Evolutionary conservation across 805 yeast species (phyloP).

Genomic region (Wickerhamomyces alni): DNA sequence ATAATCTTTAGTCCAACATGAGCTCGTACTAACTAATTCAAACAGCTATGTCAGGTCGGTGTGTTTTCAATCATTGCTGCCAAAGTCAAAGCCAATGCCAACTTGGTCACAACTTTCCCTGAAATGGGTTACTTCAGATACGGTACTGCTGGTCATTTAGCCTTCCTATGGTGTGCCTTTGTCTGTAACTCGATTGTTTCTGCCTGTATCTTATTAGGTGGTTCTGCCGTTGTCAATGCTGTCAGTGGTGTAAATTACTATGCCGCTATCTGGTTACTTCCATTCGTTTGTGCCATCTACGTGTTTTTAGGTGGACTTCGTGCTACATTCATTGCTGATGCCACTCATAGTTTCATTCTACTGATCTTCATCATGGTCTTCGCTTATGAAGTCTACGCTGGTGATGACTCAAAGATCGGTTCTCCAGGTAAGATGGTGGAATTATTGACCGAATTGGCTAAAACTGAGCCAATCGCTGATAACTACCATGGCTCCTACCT

Average conservation of each 20-base stretch:
- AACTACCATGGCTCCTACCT: slow-evolving; percentile 31
- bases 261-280: slow-evolving; percentile 41
- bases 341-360: slow-evolving; percentile 41
- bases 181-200: slow-evolving; percentile 35
- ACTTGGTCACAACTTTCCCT: slow-evolving; percentile 33
- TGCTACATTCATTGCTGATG: slow-evolving; percentile 48
- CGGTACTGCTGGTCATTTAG: slow-evolving; percentile 34
- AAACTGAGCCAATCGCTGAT: slow-evolving; percentile 26
- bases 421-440: slow-evolving; percentile 39
- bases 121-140: slow-evolving; percentile 36
- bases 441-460: slow-evolving; percentile 30
- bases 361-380: slow-evolving; percentile 32
- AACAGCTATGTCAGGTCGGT: slow-evolving; percentile 19
- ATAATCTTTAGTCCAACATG: neutral
- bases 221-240: slow-evolving; percentile 35
- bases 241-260: slow-evolving; percentile 39
- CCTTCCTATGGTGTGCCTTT: slow-evolving; percentile 33
- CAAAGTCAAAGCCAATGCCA: slow-evolving; percentile 31
- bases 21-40: neutral
- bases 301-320: slow-evolving; percentile 47
- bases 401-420: slow-evolving; percentile 17
- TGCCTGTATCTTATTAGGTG: slow-evolving; percentile 38
- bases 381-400: slow-evolving; percentile 16
- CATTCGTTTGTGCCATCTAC: slow-evolving; percentile 44
- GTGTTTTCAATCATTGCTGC: slow-evolving; percentile 31